These are phyloP conservation scores for Chaetoscypha palmicola DNA, from an alignment of 2,329 filamentous ascomycete genomes.

Conservation along the genomic window DNA sequence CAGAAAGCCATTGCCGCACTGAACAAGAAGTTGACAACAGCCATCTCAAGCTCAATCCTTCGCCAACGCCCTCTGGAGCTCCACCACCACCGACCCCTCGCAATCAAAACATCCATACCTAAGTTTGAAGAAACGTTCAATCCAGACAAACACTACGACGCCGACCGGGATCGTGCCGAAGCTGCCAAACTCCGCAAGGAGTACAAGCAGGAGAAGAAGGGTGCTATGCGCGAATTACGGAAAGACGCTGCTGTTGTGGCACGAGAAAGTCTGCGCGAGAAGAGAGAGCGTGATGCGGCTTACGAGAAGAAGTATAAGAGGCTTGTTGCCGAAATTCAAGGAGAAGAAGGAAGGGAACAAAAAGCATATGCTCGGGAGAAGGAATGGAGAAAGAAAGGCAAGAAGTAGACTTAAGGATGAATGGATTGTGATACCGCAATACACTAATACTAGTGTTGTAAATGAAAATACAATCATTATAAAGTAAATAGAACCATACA, in stretches of 20 bases:
- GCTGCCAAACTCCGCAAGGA: constrained; percentile 77
- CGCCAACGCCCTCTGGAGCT: constrained; percentile 74
- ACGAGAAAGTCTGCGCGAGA: constrained; percentile 79
- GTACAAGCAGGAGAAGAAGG: constrained; percentile 93
- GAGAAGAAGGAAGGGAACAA: constrained; percentile 77
- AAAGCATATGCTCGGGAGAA: constrained; percentile 86
- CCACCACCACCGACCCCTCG: constrained; percentile 80
- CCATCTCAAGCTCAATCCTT: constrained; percentile 55
- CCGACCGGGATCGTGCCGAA: constrained; percentile 82
- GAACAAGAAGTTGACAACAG: constrained; percentile 40
- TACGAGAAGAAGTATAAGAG: constrained; percentile 97
- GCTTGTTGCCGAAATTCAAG: constrained; percentile 90
- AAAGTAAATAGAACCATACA: too few relatives aligned
- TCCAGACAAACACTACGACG: constrained; percentile 94
- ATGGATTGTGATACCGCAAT: too few relatives aligned
- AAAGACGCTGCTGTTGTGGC: constrained; percentile 95
- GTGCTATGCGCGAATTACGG: constrained; percentile 83
- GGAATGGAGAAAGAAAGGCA: constrained; percentile 61
- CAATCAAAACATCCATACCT: constrained; percentile 81
- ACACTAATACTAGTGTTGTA: too few relatives aligned
- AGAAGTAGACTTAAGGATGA: constrained; percentile 40
- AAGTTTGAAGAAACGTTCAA: constrained; percentile 97
- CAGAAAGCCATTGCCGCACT: constrained; percentile 22
- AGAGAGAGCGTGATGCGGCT: constrained; percentile 86
- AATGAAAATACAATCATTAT: too few relatives aligned